phyloP scores from a whole-genome alignment of 306 rosid species.

The Cotoneaster glaucophyllus region DNA sequence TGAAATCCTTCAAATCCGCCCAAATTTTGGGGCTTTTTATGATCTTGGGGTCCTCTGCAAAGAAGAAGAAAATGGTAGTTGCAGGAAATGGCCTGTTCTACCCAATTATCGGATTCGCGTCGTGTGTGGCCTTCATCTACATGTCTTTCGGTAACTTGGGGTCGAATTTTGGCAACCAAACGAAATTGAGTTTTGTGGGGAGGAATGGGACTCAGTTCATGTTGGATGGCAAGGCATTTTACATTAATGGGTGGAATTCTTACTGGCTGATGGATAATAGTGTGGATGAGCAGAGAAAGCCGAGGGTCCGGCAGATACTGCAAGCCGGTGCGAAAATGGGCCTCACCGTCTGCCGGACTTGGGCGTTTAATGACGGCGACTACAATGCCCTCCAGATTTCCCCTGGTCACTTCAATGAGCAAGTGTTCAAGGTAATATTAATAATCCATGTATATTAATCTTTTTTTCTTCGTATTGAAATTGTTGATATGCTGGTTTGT shows the following conservation, averaged over 20 bases:
- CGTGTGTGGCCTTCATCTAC: constrained; percentile 60
- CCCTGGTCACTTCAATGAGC: constrained; percentile 80
- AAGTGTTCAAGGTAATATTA: constrained; percentile 70
- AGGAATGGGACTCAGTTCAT: constrained; percentile 74
- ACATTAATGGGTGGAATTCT: constrained; percentile 94
- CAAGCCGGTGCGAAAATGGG: constrained; percentile 81
- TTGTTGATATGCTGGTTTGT: neutral
- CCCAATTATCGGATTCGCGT: constrained; percentile 69
- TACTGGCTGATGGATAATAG: constrained; percentile 90
- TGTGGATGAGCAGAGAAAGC: constrained; percentile 47
- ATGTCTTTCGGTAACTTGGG: constrained; percentile 66
- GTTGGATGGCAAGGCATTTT: constrained; percentile 63
- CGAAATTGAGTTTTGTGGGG: constrained; percentile 51
- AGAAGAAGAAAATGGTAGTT: constrained; percentile 43
- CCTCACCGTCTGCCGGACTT: constrained; percentile 90
- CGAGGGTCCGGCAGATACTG: constrained; percentile 61
- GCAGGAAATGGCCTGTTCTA: constrained; percentile 55
- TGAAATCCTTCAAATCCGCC: constrained; percentile 22
- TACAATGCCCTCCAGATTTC: constrained; percentile 89
- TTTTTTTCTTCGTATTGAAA: constrained; percentile 1
- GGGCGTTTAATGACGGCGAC: constrained; percentile 93
- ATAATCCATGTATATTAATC: constrained; percentile 2
- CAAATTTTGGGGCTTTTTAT: constrained; percentile 24
- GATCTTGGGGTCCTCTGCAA: neutral
- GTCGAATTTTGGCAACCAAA: constrained; percentile 25